Evolutionary conservation across 2,329 filamentous ascomycete species (phyloP).

Genomic region (Fusarium torreyae): DNA sequence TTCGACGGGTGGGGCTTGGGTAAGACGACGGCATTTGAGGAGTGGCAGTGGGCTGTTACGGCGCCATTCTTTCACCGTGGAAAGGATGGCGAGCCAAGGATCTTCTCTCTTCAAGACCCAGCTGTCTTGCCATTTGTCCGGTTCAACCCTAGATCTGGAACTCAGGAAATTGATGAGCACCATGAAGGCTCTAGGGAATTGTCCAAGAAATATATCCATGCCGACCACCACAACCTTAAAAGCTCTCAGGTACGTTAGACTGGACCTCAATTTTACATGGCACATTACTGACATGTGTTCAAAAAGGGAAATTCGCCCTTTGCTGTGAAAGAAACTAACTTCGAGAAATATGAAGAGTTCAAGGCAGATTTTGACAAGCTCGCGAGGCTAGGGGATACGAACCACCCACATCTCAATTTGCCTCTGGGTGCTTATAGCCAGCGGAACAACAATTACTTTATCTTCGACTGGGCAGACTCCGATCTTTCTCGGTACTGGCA

Average conservation of each 20-base stretch:
- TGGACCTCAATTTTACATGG: too few species aligned
- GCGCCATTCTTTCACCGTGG: constrained; percentile 13
- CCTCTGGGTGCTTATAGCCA: constrained; percentile 1
- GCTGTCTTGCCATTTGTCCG: neutral
- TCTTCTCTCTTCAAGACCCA: neutral
- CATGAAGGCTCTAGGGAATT: constrained; percentile 11
- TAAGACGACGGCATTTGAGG: too few species aligned
- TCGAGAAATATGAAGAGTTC: constrained; percentile 1
- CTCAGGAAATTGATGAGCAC: neutral
- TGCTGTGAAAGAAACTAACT: constrained; percentile 7
- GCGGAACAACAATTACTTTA: constrained; percentile 7
- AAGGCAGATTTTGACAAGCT: constrained; percentile 17
- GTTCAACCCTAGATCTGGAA: neutral
- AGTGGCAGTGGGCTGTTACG: constrained; percentile 20
- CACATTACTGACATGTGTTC: too few species aligned
- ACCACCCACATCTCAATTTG: constrained; percentile 2
- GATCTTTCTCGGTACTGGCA: constrained; percentile 3
- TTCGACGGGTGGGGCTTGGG: too few species aligned
- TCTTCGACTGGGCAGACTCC: constrained; percentile 20
- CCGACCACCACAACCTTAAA: constrained; percentile 7
- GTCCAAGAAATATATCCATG: constrained; percentile 8
- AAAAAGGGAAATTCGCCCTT: neutral
- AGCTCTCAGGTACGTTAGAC: neutral
- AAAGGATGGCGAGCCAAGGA: neutral
- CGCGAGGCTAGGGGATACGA: neutral